phyloP scores from a whole-genome alignment of 2,329 filamentous ascomycete species.

The Ustulina deusta region DNA sequence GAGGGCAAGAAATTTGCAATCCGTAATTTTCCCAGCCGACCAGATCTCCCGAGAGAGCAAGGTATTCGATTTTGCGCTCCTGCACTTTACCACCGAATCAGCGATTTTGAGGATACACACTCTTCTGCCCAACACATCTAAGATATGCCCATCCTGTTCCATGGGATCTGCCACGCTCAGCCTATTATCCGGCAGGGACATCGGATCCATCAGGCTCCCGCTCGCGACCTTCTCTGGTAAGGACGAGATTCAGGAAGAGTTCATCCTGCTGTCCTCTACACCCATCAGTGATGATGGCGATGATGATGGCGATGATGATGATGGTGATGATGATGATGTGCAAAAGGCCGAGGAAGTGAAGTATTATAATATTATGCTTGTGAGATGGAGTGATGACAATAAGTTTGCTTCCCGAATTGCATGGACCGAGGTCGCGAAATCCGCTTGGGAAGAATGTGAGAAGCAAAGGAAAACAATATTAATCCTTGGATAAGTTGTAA shows the following conservation, averaged over 20 bases:
- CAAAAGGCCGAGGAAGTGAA: too few relatives aligned
- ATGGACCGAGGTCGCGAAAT: background rate
- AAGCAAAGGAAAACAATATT: background rate
- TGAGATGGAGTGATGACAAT: background rate
- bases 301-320: too few relatives aligned
- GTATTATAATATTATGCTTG: constrained; percentile 1
- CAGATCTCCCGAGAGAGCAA: background rate
- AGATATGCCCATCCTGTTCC: background rate
- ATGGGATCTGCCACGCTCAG: background rate
- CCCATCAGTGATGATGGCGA: too few relatives aligned
- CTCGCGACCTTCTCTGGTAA: background rate
- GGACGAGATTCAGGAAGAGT: background rate
- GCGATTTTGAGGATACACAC: background rate
- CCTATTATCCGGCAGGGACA: background rate
- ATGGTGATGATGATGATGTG: background rate
- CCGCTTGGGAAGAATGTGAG: background rate
- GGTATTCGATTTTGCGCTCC: background rate
- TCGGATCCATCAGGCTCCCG: background rate
- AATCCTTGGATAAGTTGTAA: too few relatives aligned
- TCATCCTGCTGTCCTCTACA: background rate
- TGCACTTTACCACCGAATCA: background rate
- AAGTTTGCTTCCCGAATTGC: background rate
- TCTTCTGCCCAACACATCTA: background rate
- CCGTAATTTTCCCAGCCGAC: background rate
- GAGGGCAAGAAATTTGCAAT: background rate